Base-by-base conservation (phyloP, 495 filamentous ascomycete genomes). In the Cryomyces minteri region DNA sequence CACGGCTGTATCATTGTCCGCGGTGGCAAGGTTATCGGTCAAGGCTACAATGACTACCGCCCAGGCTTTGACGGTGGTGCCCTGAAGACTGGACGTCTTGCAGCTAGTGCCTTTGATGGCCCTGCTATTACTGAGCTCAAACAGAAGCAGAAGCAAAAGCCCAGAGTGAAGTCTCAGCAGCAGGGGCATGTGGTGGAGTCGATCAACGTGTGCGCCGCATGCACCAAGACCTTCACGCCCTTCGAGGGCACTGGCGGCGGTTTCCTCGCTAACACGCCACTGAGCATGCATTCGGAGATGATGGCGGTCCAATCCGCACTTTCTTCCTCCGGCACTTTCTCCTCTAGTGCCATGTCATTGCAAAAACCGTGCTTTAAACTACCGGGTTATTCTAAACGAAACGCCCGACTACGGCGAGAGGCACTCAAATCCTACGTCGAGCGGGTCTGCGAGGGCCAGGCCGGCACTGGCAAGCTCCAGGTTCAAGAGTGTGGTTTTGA, bases 241-340 rank as follows among this genome's bases (percentile, higher is more conserved):
- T 61, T 59, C 46, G 58, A 62, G 48, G 42, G 36, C 48, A 55
- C 54, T 37, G 48, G 51, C 14, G 58, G 53, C 28, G 53, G 52
- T 25, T 50, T 52, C 33, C 48, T 47, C 28, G 51, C 59, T 11
- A 68, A 67, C 48, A 56, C 44, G 14, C 65, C 66, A 25, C 51
- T 73, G 25, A 66, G 59, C 28, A 69, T 71, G 67, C 69, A 73
- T 46, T 64, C 65, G 31, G 68, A 71, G 61, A 73, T 71, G 66
- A 72, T 72, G 69, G 68, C 70, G 6, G 67, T 72, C 48, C 58
- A 64, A 48, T 67, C 62, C 29, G 69, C 70, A 46, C 63, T 73
- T 43, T 57, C 62, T 31, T 59, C 66, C 40, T 67, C 67, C 37
- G 55, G 55, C 43, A 64, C 58, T 25, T 46, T 63, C 44, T 58